phyloP scores from a whole-genome alignment of 2,329 filamentous ascomycete genomes.

The Fusarium secorum region DNA sequence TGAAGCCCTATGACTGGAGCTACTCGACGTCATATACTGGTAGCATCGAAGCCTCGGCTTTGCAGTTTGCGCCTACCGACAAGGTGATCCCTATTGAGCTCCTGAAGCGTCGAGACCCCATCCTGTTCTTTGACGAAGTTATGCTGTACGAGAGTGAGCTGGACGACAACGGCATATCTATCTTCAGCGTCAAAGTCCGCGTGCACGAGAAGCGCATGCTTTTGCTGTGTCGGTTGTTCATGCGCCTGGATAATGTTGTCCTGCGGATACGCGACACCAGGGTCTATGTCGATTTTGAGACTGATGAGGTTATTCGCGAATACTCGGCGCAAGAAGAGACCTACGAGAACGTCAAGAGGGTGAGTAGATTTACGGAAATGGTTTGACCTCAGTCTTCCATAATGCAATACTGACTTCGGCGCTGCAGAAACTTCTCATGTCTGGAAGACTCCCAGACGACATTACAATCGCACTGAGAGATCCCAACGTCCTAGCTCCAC shows the following conservation, averaged over 20 bases:
- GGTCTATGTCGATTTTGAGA: slow-evolving; percentile 88
- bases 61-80: slow-evolving; percentile 43
- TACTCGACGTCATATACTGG: slow-evolving; percentile 91
- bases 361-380: slow-evolving; percentile 49
- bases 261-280: slow-evolving; percentile 88
- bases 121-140: slow-evolving; percentile 95
- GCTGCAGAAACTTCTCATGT: slow-evolving; percentile 56
- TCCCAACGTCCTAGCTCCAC: slow-evolving; percentile 74
- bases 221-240: slow-evolving; percentile 85
- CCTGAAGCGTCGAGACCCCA: slow-evolving; percentile 88
- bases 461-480: slow-evolving; percentile 80
- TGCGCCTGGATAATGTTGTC: slow-evolving; percentile 90
- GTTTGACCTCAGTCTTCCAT: background rate
- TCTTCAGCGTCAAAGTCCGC: slow-evolving; percentile 88
- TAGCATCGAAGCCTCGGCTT: slow-evolving; percentile 58
- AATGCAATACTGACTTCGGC: background rate
- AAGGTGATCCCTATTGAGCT: slow-evolving; percentile 81
- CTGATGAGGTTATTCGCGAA: slow-evolving; percentile 82
- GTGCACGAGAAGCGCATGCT: slow-evolving; percentile 92
- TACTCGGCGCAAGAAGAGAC: slow-evolving; percentile 87
- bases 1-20: slow-evolving; percentile 98
- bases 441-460: slow-evolving; percentile 70
- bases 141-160: slow-evolving; percentile 97
- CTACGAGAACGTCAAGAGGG: slow-evolving; percentile 79
- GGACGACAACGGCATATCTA: slow-evolving; percentile 94